Evolutionary conservation across 1,284 basidiomycete species (phyloP).

Genomic region (Prillingera fragicola): DNA sequence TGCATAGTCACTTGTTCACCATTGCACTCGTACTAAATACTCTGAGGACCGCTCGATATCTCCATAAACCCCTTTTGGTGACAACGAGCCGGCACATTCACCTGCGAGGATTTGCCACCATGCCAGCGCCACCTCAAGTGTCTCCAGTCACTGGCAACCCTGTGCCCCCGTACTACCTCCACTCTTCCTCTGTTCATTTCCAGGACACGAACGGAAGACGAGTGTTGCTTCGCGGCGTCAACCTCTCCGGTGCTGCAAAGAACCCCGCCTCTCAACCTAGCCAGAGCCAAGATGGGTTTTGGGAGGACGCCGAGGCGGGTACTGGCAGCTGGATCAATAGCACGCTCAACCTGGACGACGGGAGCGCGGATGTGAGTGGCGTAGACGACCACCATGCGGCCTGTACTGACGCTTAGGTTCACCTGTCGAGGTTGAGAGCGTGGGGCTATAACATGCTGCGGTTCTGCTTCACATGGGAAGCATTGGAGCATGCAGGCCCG

Average conservation of each 20-base stretch:
- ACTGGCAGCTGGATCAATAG: conserved; percentile 63
- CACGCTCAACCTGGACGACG: conserved; percentile 64
- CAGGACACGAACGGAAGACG: conserved; percentile 78
- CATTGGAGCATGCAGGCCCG: conserved; percentile 88
- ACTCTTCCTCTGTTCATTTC: conserved; percentile 68
- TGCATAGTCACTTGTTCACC: too few relatives aligned
- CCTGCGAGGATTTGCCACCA: too few relatives aligned
- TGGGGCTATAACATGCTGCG: conserved; percentile 96
- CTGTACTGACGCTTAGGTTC: conserved; percentile 56
- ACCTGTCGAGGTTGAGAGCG: conserved; percentile 72
- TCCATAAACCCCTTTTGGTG: too few relatives aligned
- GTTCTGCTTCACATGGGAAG: conserved; percentile 91
- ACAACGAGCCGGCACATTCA: too few relatives aligned
- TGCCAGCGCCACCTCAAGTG: conserved; percentile 45
- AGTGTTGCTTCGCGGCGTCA: conserved; percentile 82
- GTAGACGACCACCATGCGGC: neutral
- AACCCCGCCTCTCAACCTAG: conserved; percentile 68
- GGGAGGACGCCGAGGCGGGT: conserved; percentile 75
- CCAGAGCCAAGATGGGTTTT: conserved; percentile 69
- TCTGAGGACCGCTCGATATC: too few relatives aligned
- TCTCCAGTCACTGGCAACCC: conserved; percentile 66
- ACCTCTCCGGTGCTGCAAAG: conserved; percentile 84
- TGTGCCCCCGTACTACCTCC: conserved; percentile 50
- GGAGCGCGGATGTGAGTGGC: conserved; percentile 41
- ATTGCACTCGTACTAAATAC: too few relatives aligned